phyloP scores from a whole-genome alignment of 805 yeast species.

The Yarrowia sp. region DNA sequence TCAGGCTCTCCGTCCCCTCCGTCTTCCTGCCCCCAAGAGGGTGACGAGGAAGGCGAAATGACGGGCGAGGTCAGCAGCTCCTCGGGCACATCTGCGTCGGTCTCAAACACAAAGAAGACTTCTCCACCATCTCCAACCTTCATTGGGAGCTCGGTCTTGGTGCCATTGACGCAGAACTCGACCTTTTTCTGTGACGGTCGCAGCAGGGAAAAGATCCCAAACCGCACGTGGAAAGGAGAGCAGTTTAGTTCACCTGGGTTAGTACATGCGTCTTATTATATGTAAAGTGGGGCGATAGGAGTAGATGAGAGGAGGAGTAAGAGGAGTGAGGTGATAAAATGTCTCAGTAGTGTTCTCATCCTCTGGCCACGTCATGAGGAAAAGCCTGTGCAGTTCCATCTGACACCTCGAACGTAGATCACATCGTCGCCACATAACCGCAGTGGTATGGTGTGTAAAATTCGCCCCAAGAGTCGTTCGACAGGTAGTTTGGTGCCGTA shows the following conservation, averaged over 20 bases:
- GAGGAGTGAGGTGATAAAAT: too few species aligned
- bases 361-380: too few species aligned
- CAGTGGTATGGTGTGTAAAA: too few species aligned
- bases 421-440: too few species aligned
- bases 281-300: too few species aligned
- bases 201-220: slow-evolving; percentile 90
- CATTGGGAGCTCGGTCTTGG: slow-evolving; percentile 85
- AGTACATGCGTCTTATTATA: neutral
- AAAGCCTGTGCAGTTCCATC: too few species aligned
- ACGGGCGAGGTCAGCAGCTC: slow-evolving; percentile 89
- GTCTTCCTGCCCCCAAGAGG: slow-evolving; percentile 42
- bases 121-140: slow-evolving; percentile 97
- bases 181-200: slow-evolving; percentile 91
- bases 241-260: slow-evolving; percentile 68
- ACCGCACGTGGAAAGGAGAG: slow-evolving; percentile 95
- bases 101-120: slow-evolving; percentile 95
- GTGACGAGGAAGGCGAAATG: slow-evolving; percentile 66
- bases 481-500: too few species aligned
- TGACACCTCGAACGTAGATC: too few species aligned
- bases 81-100: slow-evolving; percentile 73
- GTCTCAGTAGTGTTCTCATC: too few species aligned
- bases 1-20: slow-evolving; percentile 28
- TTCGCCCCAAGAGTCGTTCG: too few species aligned
- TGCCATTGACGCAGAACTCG: slow-evolving; percentile 84
- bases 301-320: too few species aligned